These are phyloP conservation scores for Colletotrichum filicis DNA, from an alignment of 2,329 filamentous ascomycete genomes.

Conservation along the genomic window DNA sequence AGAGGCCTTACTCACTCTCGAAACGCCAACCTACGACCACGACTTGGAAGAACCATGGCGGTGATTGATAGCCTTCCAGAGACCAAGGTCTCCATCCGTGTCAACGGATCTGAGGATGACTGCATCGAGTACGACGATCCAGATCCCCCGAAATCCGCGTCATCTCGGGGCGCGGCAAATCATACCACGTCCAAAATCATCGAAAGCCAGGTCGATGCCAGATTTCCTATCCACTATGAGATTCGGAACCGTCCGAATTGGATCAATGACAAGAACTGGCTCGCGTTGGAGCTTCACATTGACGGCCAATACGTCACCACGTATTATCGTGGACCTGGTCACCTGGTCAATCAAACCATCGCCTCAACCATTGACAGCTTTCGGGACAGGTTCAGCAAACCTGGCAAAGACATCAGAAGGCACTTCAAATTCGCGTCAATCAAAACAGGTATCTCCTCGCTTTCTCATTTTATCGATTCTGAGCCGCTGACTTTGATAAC, in stretches of 20 bases:
- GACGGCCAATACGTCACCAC: neutral
- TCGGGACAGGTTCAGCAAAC: accelerated
- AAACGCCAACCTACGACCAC: neutral
- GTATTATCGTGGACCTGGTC: accelerated
- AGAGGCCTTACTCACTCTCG: neutral
- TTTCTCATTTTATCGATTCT: accelerated
- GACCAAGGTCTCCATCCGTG: neutral
- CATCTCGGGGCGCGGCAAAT: neutral
- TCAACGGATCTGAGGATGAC: neutral
- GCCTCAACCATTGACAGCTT: accelerated
- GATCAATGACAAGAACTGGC: too few species aligned
- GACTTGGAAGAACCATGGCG: neutral
- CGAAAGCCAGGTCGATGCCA: slow-evolving; percentile 1
- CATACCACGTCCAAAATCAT: slow-evolving; percentile 8
- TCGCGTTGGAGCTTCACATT: neutral
- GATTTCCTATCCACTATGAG: neutral
- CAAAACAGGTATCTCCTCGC: neutral
- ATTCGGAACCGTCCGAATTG: neutral
- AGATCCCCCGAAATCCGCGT: neutral
- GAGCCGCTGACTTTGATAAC: neutral
- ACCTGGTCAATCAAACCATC: accelerated
- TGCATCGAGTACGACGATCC: slow-evolving; percentile 17
- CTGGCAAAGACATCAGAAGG: neutral
- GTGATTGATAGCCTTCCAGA: slow-evolving; percentile 13
- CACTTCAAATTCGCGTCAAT: neutral